These are phyloP conservation scores for Lophiostoma macrostomum DNA, from an alignment of 495 filamentous ascomycete genomes.

Conservation along the genomic window DNA sequence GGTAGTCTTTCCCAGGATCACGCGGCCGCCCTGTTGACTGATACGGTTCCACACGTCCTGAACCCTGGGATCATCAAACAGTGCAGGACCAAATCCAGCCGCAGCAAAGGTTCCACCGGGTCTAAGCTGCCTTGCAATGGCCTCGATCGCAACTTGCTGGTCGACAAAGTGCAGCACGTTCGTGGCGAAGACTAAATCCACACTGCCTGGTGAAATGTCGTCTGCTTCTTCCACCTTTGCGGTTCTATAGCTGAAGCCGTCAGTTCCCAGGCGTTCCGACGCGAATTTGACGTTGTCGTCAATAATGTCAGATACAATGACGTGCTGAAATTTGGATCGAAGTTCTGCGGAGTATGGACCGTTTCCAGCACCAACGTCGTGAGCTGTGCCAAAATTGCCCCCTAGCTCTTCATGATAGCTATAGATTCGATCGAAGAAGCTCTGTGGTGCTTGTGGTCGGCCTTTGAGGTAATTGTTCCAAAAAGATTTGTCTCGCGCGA, in stretches of 20 bases:
- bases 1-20: neutral
- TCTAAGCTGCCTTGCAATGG: constrained; percentile 23
- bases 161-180: constrained; percentile 32
- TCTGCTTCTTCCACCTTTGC: constrained; percentile 26
- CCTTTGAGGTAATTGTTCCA: constrained; percentile 32
- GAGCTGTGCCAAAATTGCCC: constrained; percentile 23
- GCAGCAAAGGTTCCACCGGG: constrained; percentile 29
- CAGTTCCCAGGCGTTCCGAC: constrained; percentile 15
- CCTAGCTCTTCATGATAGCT: constrained; percentile 32
- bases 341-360: constrained; percentile 18
- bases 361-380: constrained; percentile 29
- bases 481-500: constrained; percentile 8
- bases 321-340: constrained; percentile 22
- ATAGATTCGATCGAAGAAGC: constrained; percentile 35
- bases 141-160: constrained; percentile 17
- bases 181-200: constrained; percentile 31
- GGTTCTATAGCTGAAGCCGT: constrained; percentile 25
- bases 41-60: neutral
- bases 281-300: constrained; percentile 16
- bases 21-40: neutral
- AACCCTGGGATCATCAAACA: constrained; percentile 14
- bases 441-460: constrained; percentile 20
- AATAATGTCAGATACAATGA: constrained; percentile 28
- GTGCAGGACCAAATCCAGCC: constrained; percentile 21
- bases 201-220: constrained; percentile 17